Percentiles rank a stretch among this genome's conserved stretches.
Conservation (phyloP, 108 stramenopile species). For the Stephanodiscus minutulus region DNA sequence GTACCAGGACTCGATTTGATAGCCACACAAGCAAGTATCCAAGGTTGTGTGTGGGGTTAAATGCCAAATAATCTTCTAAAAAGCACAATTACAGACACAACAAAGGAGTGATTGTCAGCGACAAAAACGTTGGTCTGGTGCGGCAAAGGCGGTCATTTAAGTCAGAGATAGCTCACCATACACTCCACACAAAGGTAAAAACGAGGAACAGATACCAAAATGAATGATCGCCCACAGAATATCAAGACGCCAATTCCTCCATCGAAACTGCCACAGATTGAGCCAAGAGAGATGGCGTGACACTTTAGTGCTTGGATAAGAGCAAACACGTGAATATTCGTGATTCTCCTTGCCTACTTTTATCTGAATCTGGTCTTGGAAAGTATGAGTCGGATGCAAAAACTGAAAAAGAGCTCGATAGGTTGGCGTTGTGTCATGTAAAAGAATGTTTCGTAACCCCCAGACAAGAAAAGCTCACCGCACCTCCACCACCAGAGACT, state of each 20-base stretch:
- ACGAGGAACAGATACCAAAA: constrained; percentile 55
- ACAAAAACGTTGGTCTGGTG: not conserved
- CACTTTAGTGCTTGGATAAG: constrained; percentile 53
- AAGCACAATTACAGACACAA: not conserved
- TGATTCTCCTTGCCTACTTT: constrained; percentile 46
- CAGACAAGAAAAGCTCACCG: constrained; percentile 46
- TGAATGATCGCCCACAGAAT: constrained; percentile 53
- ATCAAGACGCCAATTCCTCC: constrained; percentile 67
- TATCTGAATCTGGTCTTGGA: constrained; percentile 50
- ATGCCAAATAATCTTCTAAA: constrained; percentile 41
- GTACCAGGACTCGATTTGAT: constrained; percentile 21
- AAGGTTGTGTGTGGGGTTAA: constrained; percentile 43
- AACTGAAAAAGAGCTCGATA: constrained; percentile 26
- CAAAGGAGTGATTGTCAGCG: not conserved
- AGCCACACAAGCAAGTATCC: constrained; percentile 32
- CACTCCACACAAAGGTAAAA: constrained; percentile 67
- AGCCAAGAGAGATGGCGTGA: constrained; percentile 54
- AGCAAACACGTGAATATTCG: constrained; percentile 47
- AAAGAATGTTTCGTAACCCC: too few relatives aligned
- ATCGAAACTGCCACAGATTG: constrained; percentile 64
- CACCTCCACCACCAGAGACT: constrained; percentile 67
- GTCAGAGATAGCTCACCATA: constrained; percentile 33
- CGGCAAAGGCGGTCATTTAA: not conserved
- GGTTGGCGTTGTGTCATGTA: not conserved
- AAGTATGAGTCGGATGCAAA: constrained; percentile 59